Conservation (phyloP, 345 rosid genomes). For the Hibiscus syriacus region DNA sequence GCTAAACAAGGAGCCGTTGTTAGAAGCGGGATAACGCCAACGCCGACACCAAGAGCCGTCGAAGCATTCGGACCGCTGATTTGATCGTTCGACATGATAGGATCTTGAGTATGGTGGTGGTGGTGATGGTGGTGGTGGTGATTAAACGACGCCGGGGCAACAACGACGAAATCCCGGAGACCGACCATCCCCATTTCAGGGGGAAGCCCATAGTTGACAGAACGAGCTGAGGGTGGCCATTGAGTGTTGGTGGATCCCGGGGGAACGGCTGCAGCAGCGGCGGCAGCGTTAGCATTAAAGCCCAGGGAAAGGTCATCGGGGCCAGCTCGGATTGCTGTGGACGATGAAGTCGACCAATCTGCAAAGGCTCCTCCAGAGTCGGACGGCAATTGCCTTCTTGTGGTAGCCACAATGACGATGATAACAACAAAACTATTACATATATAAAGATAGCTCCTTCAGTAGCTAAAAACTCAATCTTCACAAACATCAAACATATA, state of each 20-base stretch:
- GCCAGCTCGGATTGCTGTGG: conserved; percentile 49
- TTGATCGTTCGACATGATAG: conserved; percentile 29
- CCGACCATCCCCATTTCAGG: conserved; percentile 86
- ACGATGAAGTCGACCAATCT: conserved; percentile 67
- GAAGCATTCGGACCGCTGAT: conserved; percentile 35
- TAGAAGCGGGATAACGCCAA: conserved; percentile 76
- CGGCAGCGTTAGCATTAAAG: conserved; percentile 74
- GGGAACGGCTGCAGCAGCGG: no score
- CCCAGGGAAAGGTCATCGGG: conserved; percentile 95
- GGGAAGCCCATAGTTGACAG: conserved; percentile 49
- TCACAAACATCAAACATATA: background rate
- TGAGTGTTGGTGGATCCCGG: conserved; percentile 19
- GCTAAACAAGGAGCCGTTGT: conserved; percentile 45
- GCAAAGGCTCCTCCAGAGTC: conserved; percentile 95
- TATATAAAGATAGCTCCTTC: background rate
- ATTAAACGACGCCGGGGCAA: conserved; percentile 58
- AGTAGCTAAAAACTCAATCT: conserved; percentile 1
- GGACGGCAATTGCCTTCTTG: conserved; percentile 78
- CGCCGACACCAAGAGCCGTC: conserved; percentile 60
- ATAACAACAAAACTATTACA: conserved; percentile 13
- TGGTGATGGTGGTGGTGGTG: conserved; percentile 46
- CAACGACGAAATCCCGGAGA: conserved; percentile 63
- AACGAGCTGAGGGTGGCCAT: conserved; percentile 43
- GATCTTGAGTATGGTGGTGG: conserved; percentile 31
- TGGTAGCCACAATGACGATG: conserved; percentile 81